Percentiles rank a stretch among this genome's conserved stretches.
Conservation (phyloP, 140 eudicot species). For the Stevia rebaudiana region DNA sequence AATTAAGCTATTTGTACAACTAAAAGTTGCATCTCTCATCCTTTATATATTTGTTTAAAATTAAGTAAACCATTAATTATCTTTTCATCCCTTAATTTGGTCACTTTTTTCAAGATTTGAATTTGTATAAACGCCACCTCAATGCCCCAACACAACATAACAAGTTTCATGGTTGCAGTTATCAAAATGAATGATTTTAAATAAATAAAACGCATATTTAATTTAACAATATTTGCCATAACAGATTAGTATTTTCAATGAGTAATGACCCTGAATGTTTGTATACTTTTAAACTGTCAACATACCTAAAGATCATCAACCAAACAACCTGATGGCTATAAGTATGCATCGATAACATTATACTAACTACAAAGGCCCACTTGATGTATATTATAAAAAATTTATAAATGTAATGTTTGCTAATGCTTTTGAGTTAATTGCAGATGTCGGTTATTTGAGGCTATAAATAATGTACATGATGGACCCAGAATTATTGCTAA, state of each 20-base stretch:
- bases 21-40: too few species aligned
- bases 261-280: neutral
- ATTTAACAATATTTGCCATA: neutral
- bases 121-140: too few species aligned
- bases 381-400: neutral
- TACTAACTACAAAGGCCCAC: neutral
- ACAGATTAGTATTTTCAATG: neutral
- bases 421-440: constrained; percentile 2
- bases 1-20: too few species aligned
- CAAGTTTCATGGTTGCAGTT: neutral
- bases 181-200: neutral
- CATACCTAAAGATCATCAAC: neutral
- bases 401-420: neutral
- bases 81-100: too few species aligned
- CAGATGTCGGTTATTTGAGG: constrained; percentile 1
- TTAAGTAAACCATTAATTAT: too few species aligned
- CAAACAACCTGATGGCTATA: neutral
- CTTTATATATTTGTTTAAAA: too few species aligned
- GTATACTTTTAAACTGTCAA: neutral
- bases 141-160: neutral
- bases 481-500: constrained; percentile 17
- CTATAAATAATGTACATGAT: constrained; percentile 6
- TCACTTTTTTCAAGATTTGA: too few species aligned
- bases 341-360: neutral
- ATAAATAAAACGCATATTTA: neutral